A percentile compares a stretch with the other conserved stretches of the same genome.
These are phyloP conservation scores for Bryoerythrophyllum caledonicum DNA, from an alignment of 225 moss, liverwort and hornwort species.

Conservation along the genomic window DNA sequence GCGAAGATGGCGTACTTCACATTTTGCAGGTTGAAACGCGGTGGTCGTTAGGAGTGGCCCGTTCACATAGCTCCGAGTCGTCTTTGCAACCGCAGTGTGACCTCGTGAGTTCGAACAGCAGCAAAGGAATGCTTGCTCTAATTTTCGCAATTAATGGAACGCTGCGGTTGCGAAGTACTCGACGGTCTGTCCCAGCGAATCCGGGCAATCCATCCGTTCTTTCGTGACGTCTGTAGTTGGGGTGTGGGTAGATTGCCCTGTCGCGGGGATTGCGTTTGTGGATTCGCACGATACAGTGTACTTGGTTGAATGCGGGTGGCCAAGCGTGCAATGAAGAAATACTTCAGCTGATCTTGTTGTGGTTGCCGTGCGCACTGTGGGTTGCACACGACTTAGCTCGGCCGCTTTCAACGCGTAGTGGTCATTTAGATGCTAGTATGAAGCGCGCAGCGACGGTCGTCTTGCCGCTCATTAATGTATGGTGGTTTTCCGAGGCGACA, in stretches of 20 bases:
- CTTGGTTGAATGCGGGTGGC: not conserved
- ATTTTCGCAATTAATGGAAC: not conserved
- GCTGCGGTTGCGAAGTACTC: not conserved
- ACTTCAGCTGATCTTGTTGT: constrained; percentile 1
- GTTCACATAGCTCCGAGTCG: not conserved
- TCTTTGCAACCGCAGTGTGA: not conserved
- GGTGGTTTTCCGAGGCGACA: not conserved
- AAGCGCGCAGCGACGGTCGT: not conserved
- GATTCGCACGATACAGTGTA: not conserved
- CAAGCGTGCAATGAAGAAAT: not conserved
- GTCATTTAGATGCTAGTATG: not conserved
- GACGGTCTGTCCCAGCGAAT: not conserved
- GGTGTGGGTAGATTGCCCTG: not conserved
- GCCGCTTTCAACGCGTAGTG: not conserved
- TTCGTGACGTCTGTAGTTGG: not conserved
- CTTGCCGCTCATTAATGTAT: not conserved
- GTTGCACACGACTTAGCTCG: not conserved
- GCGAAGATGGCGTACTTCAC: not conserved
- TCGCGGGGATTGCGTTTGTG: not conserved
- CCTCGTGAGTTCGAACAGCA: not conserved
- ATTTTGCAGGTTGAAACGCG: not conserved
- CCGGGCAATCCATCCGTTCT: not conserved
- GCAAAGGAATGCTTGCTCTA: not conserved
- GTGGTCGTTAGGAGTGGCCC: not conserved
- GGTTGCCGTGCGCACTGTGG: not conserved